phyloP scores from a whole-genome alignment of 192 early-diverging fungal species.

The Gonapodya sp. region DNA sequence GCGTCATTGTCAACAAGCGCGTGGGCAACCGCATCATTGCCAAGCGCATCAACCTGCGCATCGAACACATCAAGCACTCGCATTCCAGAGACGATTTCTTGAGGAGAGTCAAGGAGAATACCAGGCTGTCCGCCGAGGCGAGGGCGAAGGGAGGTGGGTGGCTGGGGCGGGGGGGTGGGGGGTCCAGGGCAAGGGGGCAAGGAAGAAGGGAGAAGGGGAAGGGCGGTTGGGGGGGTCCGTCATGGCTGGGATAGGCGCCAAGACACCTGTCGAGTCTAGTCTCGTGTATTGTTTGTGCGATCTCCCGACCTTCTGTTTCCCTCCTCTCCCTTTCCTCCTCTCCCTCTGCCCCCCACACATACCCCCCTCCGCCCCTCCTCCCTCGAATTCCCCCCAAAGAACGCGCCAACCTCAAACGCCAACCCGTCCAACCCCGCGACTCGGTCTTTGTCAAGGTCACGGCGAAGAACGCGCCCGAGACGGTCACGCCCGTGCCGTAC shows the following conservation, averaged over 20 bases:
- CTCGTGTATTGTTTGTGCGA: slow-evolving; percentile 11
- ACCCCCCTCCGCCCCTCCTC: background rate
- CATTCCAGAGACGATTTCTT: slow-evolving; percentile 98
- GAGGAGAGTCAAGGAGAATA: slow-evolving; percentile 94
- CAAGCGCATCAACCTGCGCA: slow-evolving; percentile 96
- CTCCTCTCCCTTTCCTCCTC: no score
- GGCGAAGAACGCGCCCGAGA: slow-evolving; percentile 81
- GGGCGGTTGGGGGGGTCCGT: background rate
- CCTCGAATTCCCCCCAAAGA: no score
- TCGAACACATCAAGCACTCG: slow-evolving; percentile 99
- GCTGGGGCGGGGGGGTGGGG: no score
- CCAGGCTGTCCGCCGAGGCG: slow-evolving; percentile 70
- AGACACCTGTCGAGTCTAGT: background rate
- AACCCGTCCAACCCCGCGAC: slow-evolving; percentile 76
- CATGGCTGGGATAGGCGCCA: slow-evolving; percentile 14
- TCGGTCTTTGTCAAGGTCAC: slow-evolving; percentile 75
- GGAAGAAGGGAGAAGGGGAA: no score
- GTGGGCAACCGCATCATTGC: slow-evolving; percentile 97
- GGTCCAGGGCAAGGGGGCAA: no score
- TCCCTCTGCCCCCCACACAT: no score
- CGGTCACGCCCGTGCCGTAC: slow-evolving; percentile 92
- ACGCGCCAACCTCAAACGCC: slow-evolving; percentile 76
- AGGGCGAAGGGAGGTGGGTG: slow-evolving; percentile 57
- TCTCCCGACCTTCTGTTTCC: no score
- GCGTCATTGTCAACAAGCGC: slow-evolving; percentile 96